Evolutionary conservation across 441 rosid species (phyloP), one percentile per base, ranked within the genome.

Genomic region (Capsella rubella): DNA sequence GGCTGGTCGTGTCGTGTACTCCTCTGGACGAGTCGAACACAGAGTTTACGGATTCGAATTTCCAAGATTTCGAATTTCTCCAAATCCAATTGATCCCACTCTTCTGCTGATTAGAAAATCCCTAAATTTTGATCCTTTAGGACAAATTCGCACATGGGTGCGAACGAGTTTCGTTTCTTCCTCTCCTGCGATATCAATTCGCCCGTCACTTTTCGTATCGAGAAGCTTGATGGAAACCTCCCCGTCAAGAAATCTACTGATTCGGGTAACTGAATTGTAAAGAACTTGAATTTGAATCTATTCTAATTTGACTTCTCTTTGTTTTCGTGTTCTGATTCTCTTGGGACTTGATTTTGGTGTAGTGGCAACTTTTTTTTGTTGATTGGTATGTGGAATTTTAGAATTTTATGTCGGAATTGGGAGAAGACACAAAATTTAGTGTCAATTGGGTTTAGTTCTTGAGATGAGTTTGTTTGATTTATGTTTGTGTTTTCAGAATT

Each of bases 161-260:
- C 90, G 42, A 93, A 87, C 87, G 99, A 93, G 83, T 93, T 93
- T 74, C 92, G 98, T 3, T 93, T 93, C 89, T 93, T 93, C 86
- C 76, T 95, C 66, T 93, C 99, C 18, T 89, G 94, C 84, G 99
- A 95, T 79, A 86, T 95, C 90, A 91, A 95, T 78, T 88, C 85
- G 6, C 98, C 98, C 4, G 90, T 91, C 27, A 90, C 97, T 54
- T 91, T 95, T 54, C 92, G 97, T 18, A 85, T 93, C 70, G 97
- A 93, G 81, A 82, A 90, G 76, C 82, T 95, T 57, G 95, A 91
- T 74, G 98, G 99, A 69, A 70, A 59, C 73, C 64, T 91, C 56
- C 92, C 97, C 68, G 73, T 81, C 32, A 34, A 80, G 13, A 81
- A 79, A 39, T 80, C 88, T n/a, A 69, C 86, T 46, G 79, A 80